Evolutionary conservation across 495 filamentous ascomycete species (phyloP).

Genomic region (Daldinia caldariorum): DNA sequence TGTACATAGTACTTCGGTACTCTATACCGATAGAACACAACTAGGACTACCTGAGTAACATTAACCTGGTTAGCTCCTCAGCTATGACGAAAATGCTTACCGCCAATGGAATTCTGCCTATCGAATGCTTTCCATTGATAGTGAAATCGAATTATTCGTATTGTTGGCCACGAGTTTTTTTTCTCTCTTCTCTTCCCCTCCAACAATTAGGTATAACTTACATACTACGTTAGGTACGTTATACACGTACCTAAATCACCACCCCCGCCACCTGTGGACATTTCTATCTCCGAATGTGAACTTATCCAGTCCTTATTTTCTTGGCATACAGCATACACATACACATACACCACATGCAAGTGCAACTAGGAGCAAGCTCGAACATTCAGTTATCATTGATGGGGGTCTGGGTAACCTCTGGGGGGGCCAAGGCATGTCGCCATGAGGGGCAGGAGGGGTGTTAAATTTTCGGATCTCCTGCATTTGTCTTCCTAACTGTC

Average conservation of each 20-base stretch:
- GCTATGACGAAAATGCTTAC: constrained; percentile 36
- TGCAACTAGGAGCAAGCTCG: constrained; percentile 6
- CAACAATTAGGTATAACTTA: neutral
- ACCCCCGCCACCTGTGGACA: constrained; percentile 27
- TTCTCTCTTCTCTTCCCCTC: neutral
- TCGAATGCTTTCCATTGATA: constrained; percentile 13
- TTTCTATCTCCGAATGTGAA: constrained; percentile 41
- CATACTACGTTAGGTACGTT: neutral
- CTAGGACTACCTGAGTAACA: constrained; percentile 4
- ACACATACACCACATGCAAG: constrained; percentile 9
- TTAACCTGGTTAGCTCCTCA: neutral
- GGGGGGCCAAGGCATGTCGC: constrained; percentile 15
- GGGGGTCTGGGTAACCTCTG: constrained; percentile 2
- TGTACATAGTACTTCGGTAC: neutral
- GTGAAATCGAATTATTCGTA: constrained; percentile 31
- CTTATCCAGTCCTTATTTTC: constrained; percentile 6
- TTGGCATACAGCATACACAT: constrained; percentile 26
- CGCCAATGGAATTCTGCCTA: constrained; percentile 33
- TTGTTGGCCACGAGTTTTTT: constrained; percentile 10
- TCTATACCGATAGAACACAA: neutral
- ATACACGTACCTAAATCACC: neutral
- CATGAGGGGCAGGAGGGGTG: constrained; percentile 14
- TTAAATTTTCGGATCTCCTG: constrained; percentile 5
- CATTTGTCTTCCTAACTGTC: constrained; percentile 1
- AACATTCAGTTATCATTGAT: constrained; percentile 5